These are phyloP conservation scores for Scleroderma citrinum DNA, from an alignment of 768 basidiomycete genomes.

Conservation along the genomic window DNA sequence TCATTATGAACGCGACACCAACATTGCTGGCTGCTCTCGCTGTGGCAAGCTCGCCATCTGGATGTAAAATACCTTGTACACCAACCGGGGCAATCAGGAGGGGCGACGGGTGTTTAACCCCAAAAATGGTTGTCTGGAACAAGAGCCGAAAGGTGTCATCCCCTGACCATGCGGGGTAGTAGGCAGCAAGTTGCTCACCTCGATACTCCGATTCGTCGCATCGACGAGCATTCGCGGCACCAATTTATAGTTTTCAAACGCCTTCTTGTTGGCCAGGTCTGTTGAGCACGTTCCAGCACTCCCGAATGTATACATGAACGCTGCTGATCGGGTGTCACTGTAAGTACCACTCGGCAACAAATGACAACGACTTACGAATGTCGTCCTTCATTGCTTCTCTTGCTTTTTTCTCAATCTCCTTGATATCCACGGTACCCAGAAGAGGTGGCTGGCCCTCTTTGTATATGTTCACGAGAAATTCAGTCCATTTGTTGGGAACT, in stretches of 20 bases:
- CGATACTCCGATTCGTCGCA: conserved; percentile 49
- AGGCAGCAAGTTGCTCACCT: conserved; percentile 34
- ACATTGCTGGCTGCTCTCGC: conserved; percentile 60
- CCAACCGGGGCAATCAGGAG: conserved; percentile 71
- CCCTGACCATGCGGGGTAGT: neutral
- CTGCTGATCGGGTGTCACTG: conserved; percentile 31
- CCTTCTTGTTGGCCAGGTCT: conserved; percentile 56
- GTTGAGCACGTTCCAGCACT: conserved; percentile 72
- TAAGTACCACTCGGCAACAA: neutral
- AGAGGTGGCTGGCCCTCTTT: conserved; percentile 11
- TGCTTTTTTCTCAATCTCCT: conserved; percentile 63
- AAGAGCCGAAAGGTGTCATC: too few relatives aligned
- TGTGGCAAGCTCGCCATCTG: conserved; percentile 65
- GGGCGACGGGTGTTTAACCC: conserved; percentile 55
- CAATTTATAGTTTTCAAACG: conserved; percentile 64
- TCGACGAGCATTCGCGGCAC: conserved; percentile 76
- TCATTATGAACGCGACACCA: conserved; percentile 66
- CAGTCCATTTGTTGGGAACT: conserved; percentile 21
- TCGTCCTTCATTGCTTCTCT: conserved; percentile 55
- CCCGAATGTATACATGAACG: conserved; percentile 73
- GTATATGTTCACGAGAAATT: conserved; percentile 21
- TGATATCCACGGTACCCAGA: conserved; percentile 55
- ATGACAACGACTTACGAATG: conserved; percentile 35
- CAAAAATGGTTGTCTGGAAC: conserved; percentile 62
- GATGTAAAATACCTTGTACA: conserved; percentile 67